These are phyloP conservation scores for Mycena sp. DNA, from an alignment of 1,284 basidiomycete species.

Conservation along the genomic window DNA sequence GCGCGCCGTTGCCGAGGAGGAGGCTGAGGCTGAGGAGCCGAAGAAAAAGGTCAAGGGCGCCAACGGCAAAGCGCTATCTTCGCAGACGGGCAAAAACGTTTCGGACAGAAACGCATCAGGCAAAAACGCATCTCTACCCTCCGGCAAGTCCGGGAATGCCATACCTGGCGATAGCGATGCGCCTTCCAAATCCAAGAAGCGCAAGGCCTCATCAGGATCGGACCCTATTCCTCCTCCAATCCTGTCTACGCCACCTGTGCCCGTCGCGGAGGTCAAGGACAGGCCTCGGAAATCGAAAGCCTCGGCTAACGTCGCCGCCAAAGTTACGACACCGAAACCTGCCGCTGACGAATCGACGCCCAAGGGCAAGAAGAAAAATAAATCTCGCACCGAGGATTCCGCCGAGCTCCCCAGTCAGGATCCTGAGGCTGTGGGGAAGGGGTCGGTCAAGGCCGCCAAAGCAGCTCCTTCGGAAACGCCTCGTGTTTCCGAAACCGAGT, in stretches of 20 bases:
- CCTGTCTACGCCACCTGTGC: not conserved
- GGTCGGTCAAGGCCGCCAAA: constrained; percentile 4
- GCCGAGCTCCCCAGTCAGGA: too few relatives aligned
- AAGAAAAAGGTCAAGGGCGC: constrained; percentile 25
- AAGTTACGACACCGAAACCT: constrained; percentile 3
- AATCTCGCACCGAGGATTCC: too few relatives aligned
- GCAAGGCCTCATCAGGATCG: constrained; percentile 6
- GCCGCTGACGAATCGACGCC: not conserved
- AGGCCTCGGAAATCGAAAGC: constrained; percentile 9
- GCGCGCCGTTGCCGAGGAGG: constrained; percentile 23
- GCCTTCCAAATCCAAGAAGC: constrained; percentile 15
- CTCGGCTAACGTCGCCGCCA: not conserved
- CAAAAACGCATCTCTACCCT: too few relatives aligned
- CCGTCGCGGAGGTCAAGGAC: not conserved
- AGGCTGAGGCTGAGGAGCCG: constrained; percentile 12
- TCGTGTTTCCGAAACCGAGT: constrained; percentile 8
- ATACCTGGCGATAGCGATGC: constrained; percentile 11
- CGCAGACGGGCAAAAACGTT: not conserved
- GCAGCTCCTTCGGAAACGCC: not conserved
- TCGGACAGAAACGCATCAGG: too few relatives aligned
- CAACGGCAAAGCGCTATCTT: constrained; percentile 13
- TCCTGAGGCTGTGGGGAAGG: not conserved
- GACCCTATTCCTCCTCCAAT: not conserved
- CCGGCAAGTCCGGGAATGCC: constrained; percentile 8
- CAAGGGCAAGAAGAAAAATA: constrained; percentile 13